These are phyloP conservation scores for Kazachstania africana DNA, from an alignment of 805 yeast genomes.

Conservation along the genomic window DNA sequence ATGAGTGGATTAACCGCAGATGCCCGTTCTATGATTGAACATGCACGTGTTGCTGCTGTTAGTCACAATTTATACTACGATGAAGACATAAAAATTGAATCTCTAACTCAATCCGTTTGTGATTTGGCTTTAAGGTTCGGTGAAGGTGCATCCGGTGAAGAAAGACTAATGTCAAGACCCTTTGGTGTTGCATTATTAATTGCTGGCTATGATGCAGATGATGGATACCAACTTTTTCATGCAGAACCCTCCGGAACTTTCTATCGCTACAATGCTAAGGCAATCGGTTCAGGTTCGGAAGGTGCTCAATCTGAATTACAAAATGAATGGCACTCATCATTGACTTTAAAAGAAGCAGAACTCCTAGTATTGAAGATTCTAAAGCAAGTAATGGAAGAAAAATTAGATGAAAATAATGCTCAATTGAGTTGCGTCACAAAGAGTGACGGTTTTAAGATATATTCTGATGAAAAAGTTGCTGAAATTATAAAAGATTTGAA, in stretches of 20 bases:
- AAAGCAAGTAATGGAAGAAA: slow-evolving; percentile 98
- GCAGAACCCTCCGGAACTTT: slow-evolving; percentile 99
- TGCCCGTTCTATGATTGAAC: slow-evolving; percentile 97
- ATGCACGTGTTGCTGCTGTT: slow-evolving; percentile 82
- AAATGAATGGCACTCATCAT: slow-evolving; percentile 87
- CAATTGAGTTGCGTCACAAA: slow-evolving; percentile 89
- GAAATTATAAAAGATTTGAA: slow-evolving; percentile 68
- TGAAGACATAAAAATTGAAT: slow-evolving; percentile 84
- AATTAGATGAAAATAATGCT: slow-evolving; percentile 86
- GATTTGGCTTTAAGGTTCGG: slow-evolving; percentile 94
- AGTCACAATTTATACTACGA: slow-evolving; percentile 85
- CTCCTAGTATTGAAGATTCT: slow-evolving; percentile 74
- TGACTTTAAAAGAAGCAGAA: slow-evolving; percentile 90
- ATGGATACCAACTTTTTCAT: slow-evolving; percentile 92
- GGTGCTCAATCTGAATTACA: slow-evolving; percentile 98
- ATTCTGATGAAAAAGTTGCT: slow-evolving; percentile 72
- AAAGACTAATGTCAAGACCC: slow-evolving; percentile 87
- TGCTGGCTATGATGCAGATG: slow-evolving; percentile 86
- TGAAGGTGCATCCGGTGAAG: slow-evolving; percentile 94
- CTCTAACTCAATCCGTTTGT: slow-evolving; percentile 92
- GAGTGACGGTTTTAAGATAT: slow-evolving; percentile 75
- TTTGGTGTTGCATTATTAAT: slow-evolving; percentile 95
- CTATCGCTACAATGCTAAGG: slow-evolving; percentile 95
- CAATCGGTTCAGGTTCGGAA: slow-evolving; percentile 97
- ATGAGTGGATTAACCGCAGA: slow-evolving; percentile 98